Evolutionary conservation across 2,329 filamentous ascomycete species (phyloP), one percentile per base, ranked within the genome.

Genomic region (Calonectria fujianensis): DNA sequence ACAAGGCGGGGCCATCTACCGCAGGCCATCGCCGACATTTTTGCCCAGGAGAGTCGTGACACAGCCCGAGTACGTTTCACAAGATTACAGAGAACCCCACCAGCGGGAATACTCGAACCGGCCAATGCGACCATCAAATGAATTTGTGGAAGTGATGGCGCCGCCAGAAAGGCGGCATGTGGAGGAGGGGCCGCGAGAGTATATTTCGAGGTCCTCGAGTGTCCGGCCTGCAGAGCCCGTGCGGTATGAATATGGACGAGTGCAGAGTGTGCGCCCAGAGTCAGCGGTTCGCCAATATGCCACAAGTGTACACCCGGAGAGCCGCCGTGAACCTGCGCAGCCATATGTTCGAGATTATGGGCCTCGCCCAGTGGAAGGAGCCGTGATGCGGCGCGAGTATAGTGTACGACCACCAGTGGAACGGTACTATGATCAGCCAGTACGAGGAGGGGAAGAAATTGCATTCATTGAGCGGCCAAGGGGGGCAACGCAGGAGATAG

Each of bases 31-130:
- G 4, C 90, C 92, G 3, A 81, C 87, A 11, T 89, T 85, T 80
- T 83, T 86, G n/a, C 86, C 89, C 13, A 87, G 91, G 74, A 88
- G 91, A 52, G 88, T 93, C 54, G 85, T 94, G 29, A 92, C 92
- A 14, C 91, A 93, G 75, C 90, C 92, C 2, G 93, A 94, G 75
- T 90, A 88, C 65, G 80, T 87, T 32, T 80, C 89, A 10, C 89
- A 91, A 66, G 84, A 86, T 39, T 89, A 90, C 75, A 88, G 90
- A 74, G 85, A 88, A 35, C 91, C 90, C 75, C 88, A 89, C 20
- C 89, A 90, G 76, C 86, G 91, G 70, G 92, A 93, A 77, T 91
- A 91, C 77, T 89, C 91, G 6, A 84, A 85, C 76, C 90, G 88
- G 48, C 90, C 88, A 14, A 84, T 87, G 74, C 83, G 81, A 7